These are phyloP conservation scores for Suillus hirtellus DNA, from an alignment of 768 basidiomycete species.

Conservation along the genomic window DNA sequence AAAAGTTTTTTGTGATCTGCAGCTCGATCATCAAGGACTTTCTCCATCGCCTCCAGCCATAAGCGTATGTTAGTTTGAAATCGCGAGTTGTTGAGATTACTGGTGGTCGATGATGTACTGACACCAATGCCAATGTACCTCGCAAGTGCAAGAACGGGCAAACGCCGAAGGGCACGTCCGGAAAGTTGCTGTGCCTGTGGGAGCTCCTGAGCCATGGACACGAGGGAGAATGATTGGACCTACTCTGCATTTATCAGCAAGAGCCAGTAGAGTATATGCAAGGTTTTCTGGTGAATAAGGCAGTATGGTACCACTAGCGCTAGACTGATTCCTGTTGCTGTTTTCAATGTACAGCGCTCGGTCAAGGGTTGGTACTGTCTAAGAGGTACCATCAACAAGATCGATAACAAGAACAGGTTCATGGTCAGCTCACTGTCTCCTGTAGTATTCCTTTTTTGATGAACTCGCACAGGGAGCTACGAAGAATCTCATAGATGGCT, in stretches of 20 bases:
- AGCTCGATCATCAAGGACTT: conserved; percentile 61
- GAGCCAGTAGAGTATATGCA: conserved; percentile 56
- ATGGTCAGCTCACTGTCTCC: conserved; percentile 48
- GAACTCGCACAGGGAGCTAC: conserved; percentile 80
- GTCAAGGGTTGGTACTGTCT: conserved; percentile 65
- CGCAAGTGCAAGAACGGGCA: conserved; percentile 94
- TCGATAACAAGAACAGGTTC: background rate
- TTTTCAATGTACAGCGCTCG: conserved; percentile 40
- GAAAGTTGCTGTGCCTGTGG: conserved; percentile 77
- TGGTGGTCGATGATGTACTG: conserved; percentile 18
- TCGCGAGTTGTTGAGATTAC: conserved; percentile 12
- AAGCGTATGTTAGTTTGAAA: conserved; percentile 46
- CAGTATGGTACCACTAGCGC: conserved; percentile 22
- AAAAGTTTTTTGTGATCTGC: conserved; percentile 51
- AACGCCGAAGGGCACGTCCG: conserved; percentile 84
- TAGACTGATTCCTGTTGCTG: conserved; percentile 10
- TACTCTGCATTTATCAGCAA: conserved; percentile 84
- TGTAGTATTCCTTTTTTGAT: conserved; percentile 70
- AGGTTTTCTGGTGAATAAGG: conserved; percentile 53
- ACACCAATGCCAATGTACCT: conserved; percentile 65
- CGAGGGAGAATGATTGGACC: conserved; percentile 27
- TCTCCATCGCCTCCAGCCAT: conserved; percentile 88
- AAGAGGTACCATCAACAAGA: background rate
- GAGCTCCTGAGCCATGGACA: conserved; percentile 5
- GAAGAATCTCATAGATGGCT: conserved; percentile 91